Evolutionary conservation across 2,329 filamentous ascomycete species (phyloP), one percentile per base, ranked within the genome.

Genomic region (Neonectria magnoliae): DNA sequence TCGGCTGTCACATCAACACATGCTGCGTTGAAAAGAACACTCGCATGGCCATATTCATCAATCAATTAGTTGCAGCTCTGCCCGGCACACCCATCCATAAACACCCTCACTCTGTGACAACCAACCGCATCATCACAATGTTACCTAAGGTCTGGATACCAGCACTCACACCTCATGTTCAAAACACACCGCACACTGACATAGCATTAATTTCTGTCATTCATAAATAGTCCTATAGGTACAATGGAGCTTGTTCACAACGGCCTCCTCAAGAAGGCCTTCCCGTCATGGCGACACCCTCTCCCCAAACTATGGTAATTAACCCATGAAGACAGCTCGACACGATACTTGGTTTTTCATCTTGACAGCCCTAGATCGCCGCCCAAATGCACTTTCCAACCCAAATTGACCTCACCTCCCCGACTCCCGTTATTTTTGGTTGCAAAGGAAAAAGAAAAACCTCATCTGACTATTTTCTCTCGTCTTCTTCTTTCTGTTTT

Each of bases 381-480:
- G 57, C 68, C 69, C 62, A 53, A 66, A 68, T 71, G 62, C 62
- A 62, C 53, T 68, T 67, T 65, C 72, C 69, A 70, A 68, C 45
- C 61, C 62, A 60, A 64, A 66, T 66, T 64, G 66, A 72, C 69
- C 62, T 72, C 68, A 70, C 67, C 68, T 27, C 57, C 60, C 64
- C 59, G 69, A 73, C 69, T 74, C 72, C 72, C 68, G 59, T 57
- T 65, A 62, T 25, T 65, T 69, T 65, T 62, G 27, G 41, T 48
- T 42, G 66, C 56, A 73, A 71, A 71, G 67, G 67, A 64, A 64
- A 74, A 71, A 68, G 48, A 69, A 68, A 65, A 71, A 72, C 68
- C 69, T 69, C 71, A 63, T 73, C 57, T 65, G 60, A 71, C 70
- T 74, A 73, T 71, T 73, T 72, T 72, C 65, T 74, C 64, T 74